These are phyloP conservation scores for Rhododendron williamsianum DNA, from an alignment of 148 eudicot genomes.

Conservation along the genomic window DNA sequence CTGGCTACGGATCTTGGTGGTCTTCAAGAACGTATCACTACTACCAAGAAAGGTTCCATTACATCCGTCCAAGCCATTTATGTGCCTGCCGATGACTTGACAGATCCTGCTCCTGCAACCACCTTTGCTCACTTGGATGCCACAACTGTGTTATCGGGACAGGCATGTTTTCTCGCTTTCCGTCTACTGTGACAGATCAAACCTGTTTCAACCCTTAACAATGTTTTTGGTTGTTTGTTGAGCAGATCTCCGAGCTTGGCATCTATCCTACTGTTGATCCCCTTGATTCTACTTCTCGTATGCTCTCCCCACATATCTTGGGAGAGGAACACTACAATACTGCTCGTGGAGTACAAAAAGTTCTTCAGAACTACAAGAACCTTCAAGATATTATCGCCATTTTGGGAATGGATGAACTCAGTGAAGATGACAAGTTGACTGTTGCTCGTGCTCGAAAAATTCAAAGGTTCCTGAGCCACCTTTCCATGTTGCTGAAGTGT, in stretches of 20 bases:
- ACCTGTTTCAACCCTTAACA: neutral
- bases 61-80: constrained; percentile 98
- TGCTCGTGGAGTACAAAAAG: constrained; percentile 95
- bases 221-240: neutral
- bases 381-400: constrained; percentile 98
- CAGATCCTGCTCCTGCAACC: constrained; percentile 92
- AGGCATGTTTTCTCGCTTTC: constrained; percentile 27
- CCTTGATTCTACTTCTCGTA: constrained; percentile 91
- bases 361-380: constrained; percentile 95
- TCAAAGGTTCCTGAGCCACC: constrained; percentile 92
- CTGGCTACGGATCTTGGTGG: constrained; percentile 99
- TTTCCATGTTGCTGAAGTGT: constrained; percentile 95
- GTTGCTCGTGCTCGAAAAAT: constrained; percentile 98
- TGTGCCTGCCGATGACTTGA: constrained; percentile 90
- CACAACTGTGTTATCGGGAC: constrained; percentile 92
- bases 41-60: constrained; percentile 93
- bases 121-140: constrained; percentile 99
- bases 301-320: constrained; percentile 95
- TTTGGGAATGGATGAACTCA: constrained; percentile 98
- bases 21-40: constrained; percentile 95
- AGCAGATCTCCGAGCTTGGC: constrained; percentile 93
- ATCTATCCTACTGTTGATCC: constrained; percentile 96
- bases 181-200: neutral
- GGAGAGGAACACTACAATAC: constrained; percentile 95
- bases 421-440: constrained; percentile 96